phyloP scores from a whole-genome alignment of 176 grass and related monocot genomes.

The bread wheat (Triticum aestivum) region DNA sequence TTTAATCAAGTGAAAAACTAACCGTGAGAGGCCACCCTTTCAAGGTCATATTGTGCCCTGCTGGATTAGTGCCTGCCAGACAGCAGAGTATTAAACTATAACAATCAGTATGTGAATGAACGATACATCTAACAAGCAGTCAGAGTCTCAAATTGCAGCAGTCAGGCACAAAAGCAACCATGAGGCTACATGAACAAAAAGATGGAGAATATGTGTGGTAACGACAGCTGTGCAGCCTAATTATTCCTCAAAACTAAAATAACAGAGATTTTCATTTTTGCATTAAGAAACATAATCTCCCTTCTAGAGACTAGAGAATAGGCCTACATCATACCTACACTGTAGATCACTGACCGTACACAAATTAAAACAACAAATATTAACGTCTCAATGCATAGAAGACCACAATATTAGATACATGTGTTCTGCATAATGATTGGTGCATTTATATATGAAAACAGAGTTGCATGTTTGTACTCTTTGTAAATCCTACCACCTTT shows the following conservation, averaged over 20 bases:
- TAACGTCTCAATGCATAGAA: no score
- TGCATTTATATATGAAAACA: neutral
- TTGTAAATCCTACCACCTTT: neutral
- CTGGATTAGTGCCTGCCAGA: constrained; percentile 58
- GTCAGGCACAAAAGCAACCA: neutral
- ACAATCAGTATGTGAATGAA: neutral
- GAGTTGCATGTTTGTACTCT: neutral
- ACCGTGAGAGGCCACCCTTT: constrained; percentile 78
- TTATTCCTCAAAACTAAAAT: neutral
- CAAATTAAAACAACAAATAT: no score
- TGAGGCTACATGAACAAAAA: neutral
- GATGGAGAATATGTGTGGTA: neutral
- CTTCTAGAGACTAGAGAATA: no score
- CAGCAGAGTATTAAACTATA: neutral
- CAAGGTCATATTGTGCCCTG: constrained; percentile 69
- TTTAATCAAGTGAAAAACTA: constrained; percentile 35
- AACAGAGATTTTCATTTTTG: neutral
- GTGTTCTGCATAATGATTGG: neutral
- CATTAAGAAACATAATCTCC: no score
- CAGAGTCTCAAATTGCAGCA: neutral
- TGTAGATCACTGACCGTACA: no score
- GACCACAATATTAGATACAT: neutral
- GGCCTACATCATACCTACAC: no score
- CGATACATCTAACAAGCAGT: constrained; percentile 1
- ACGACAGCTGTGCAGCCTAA: neutral